Evolutionary conservation across 129 eudicot species (phyloP).

Genomic region (Helianthus tuberosus): DNA sequence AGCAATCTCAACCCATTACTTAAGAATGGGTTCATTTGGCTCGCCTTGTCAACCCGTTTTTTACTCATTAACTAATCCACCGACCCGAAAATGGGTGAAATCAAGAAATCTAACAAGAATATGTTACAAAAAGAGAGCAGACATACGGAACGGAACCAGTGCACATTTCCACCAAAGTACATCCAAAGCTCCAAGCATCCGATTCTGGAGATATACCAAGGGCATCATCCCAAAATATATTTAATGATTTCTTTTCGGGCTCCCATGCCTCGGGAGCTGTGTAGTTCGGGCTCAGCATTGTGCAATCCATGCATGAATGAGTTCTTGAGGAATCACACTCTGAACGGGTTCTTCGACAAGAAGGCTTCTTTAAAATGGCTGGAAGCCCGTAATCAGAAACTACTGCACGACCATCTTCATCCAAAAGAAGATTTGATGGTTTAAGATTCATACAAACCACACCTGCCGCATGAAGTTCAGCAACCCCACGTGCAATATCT

Average conservation of each 20-base stretch:
- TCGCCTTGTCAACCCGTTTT: background rate
- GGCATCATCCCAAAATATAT: slow-evolving; percentile 89
- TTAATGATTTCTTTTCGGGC: slow-evolving; percentile 76
- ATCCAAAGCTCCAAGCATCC: slow-evolving; percentile 99
- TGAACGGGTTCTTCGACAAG: slow-evolving; percentile 72
- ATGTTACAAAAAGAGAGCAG: slow-evolving; percentile 14
- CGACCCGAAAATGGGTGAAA: background rate
- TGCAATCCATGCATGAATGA: slow-evolving; percentile 99
- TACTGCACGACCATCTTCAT: slow-evolving; percentile 86
- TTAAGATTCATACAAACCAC: slow-evolving; percentile 94
- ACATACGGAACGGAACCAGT: slow-evolving; percentile 97
- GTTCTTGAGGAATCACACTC: slow-evolving; percentile 79
- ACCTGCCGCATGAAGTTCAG: slow-evolving; percentile 99
- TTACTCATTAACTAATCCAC: slow-evolving; percentile 5
- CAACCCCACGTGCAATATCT: slow-evolving; percentile 98
- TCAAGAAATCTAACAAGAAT: background rate
- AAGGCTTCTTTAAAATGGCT: slow-evolving; percentile 78
- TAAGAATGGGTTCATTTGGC: background rate
- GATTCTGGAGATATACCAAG: slow-evolving; percentile 96
- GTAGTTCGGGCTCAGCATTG: slow-evolving; percentile 93
- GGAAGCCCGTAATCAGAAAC: slow-evolving; percentile 99
- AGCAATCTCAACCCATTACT: background rate
- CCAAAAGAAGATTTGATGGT: slow-evolving; percentile 96
- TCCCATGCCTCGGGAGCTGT: slow-evolving; percentile 99
- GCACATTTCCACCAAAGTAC: slow-evolving; percentile 99